Evolutionary conservation across 306 rosid species (phyloP).

Genomic region (Casuarina glauca): DNA sequence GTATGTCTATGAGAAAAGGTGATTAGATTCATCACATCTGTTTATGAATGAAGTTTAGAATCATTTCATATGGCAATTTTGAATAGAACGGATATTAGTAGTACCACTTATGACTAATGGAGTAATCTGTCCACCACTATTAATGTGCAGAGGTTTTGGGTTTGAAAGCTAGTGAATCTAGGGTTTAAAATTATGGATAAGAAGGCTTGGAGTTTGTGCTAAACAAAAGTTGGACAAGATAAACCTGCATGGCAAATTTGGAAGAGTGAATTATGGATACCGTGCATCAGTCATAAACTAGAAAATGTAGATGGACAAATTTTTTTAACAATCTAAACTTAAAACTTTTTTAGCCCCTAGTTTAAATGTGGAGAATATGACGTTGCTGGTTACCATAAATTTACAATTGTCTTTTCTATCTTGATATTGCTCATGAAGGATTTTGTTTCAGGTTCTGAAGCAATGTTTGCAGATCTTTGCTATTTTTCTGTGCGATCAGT

Average conservation of each 20-base stretch:
- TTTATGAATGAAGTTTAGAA: background rate
- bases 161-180: background rate
- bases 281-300: background rate
- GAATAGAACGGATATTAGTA: background rate
- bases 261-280: background rate
- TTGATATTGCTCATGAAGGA: constrained; percentile 18
- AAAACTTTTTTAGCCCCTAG: background rate
- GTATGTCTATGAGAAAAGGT: background rate
- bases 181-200: background rate
- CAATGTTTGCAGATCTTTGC: constrained; percentile 99
- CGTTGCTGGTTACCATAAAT: background rate
- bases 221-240: background rate
- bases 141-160: background rate
- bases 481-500: constrained; percentile 90
- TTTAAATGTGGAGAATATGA: background rate
- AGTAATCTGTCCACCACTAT: background rate
- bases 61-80: background rate
- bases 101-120: background rate
- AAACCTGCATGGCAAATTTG: background rate
- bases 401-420: constrained; percentile 6
- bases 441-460: constrained; percentile 86
- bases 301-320: background rate
- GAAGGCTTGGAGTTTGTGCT: background rate
- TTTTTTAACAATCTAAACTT: background rate
- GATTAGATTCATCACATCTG: background rate